Conservation (phyloP, 2,329 filamentous ascomycete genomes). For the Penicillium brasilianum region DNA sequence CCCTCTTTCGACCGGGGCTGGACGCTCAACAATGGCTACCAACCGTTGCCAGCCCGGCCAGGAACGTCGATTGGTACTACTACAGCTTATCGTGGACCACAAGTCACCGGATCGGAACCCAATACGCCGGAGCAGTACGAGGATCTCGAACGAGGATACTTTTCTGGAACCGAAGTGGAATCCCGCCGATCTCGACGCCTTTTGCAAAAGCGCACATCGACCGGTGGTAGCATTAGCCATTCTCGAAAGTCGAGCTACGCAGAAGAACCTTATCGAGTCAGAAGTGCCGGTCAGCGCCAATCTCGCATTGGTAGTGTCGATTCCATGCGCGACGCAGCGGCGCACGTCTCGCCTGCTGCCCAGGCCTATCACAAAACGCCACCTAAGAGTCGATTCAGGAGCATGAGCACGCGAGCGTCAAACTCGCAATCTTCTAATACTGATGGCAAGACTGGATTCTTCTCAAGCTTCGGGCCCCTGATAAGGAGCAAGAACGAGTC, state of each 20-base stretch:
- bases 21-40: slow-evolving; percentile 55
- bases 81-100: slow-evolving; percentile 27
- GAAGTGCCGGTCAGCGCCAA: slow-evolving; percentile 70
- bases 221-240: slow-evolving; percentile 54
- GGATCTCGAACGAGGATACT: slow-evolving; percentile 87
- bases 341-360: slow-evolving; percentile 59
- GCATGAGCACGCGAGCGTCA: slow-evolving; percentile 63
- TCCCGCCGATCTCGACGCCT: slow-evolving; percentile 72
- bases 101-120: slow-evolving; percentile 39
- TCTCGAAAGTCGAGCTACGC: slow-evolving; percentile 76
- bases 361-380: slow-evolving; percentile 71
- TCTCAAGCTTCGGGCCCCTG: slow-evolving; percentile 55
- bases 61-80: slow-evolving; percentile 40
- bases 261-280: slow-evolving; percentile 73
- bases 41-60: slow-evolving; percentile 40
- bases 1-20: slow-evolving; percentile 65
- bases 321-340: slow-evolving; percentile 66
- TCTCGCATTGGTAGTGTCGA: slow-evolving; percentile 80
- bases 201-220: slow-evolving; percentile 71
- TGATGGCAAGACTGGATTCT: slow-evolving; percentile 56
- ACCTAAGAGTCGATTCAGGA: slow-evolving; percentile 59
- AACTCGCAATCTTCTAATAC: slow-evolving; percentile 59
- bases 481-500: slow-evolving; percentile 50
- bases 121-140: slow-evolving; percentile 43
- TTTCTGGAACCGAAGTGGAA: slow-evolving; percentile 86